Evolutionary conservation across 129 eudicot genomes (phyloP), one percentile per base, ranked within the genome.

Genomic region (Pseudognaphalium luteoalbum): DNA sequence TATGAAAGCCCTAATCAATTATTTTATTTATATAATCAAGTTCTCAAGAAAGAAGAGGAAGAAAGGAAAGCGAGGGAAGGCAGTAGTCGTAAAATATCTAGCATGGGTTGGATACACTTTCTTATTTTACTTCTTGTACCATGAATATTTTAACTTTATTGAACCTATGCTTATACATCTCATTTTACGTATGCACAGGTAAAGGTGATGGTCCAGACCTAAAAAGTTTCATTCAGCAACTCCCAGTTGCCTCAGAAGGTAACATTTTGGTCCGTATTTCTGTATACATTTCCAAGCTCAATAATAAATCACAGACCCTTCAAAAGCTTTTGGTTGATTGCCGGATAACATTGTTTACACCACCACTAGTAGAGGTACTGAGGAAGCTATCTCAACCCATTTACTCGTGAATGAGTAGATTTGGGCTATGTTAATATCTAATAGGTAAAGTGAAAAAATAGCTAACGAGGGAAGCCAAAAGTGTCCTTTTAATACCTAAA

Each of bases 41-140:
- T 81, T 86, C 93, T 94, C 63, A 94, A 91, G 92, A 94, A 89
- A 87, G 99, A 94, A 81, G 97, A 94, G 80, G 96, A 91, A 73
- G 92, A 91, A 88, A 87, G 85, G 71, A 94, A 78, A 91, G 89
- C 90, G n/a, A 87, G 79, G 73, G 85, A 74, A 82, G 90, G 90
- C 76, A 69, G 58, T 56, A 44, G 68, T 62, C 72, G 74, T 52
- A 90, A 82, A 83, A 80, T 68, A 41, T 59, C 77, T 47, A 85
- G 77, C 69, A 81, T 76, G 68, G 88, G 98, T 93, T 80, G 76
- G 78, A 41, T 82, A 72, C 51, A 29, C 56, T 16, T 29, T 54
- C 11, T 14, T 34, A 39, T 66, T 51, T 17, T 22, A 54, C 52
- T 16, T 15, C 9, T 74, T 67, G 25, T 2, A 44, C 19, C 33